Evolutionary conservation across 768 basidiomycete genomes (phyloP).

Genomic region (Trametes gibbosa): DNA sequence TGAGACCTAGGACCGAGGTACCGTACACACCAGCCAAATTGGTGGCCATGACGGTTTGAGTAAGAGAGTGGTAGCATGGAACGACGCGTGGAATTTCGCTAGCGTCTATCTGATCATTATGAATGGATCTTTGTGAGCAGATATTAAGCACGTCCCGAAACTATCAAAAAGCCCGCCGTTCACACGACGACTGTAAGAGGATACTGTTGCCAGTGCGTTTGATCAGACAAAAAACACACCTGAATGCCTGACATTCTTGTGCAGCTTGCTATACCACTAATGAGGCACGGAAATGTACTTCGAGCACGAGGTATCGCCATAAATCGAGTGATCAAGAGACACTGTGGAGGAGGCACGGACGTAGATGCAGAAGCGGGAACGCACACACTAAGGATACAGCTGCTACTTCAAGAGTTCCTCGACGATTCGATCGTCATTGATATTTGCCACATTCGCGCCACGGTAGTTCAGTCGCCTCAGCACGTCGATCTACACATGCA

Average conservation of each 20-base stretch:
- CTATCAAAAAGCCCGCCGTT: not conserved
- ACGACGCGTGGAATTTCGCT: not conserved
- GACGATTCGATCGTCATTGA: constrained; percentile 79
- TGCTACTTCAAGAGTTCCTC: constrained; percentile 76
- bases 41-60: not conserved
- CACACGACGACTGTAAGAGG: too few species aligned
- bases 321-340: not conserved
- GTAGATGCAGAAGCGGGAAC: not conserved
- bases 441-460: constrained; percentile 74
- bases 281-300: too few species aligned
- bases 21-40: not conserved
- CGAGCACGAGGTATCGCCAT: not conserved
- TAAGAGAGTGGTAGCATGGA: not conserved
- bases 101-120: constrained; percentile 2
- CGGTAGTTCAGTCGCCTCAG: constrained; percentile 86
- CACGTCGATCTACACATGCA: constrained; percentile 68
- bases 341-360: not conserved
- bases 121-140: not conserved
- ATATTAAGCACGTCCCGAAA: not conserved
- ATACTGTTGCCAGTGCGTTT: too few species aligned
- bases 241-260: too few species aligned
- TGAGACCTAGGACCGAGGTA: too few species aligned
- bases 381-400: constrained; percentile 11
- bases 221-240: too few species aligned
- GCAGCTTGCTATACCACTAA: too few species aligned